A percentile compares a stretch with the other conserved stretches of the same genome.
phyloP scores from a whole-genome alignment of 768 basidiomycete genomes.

The Asterophora parasitica region DNA sequence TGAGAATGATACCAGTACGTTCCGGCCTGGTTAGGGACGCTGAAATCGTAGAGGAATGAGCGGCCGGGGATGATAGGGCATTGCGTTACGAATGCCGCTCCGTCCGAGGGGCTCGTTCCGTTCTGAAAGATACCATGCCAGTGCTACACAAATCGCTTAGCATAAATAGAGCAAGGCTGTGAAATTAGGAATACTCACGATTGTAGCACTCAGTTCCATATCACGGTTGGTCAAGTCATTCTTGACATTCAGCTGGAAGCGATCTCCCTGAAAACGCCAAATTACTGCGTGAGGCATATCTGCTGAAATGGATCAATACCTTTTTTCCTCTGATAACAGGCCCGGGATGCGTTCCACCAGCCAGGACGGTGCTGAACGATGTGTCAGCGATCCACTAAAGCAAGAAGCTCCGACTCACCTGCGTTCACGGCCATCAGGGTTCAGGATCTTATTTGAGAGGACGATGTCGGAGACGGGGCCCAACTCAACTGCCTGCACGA shows the following conservation, averaged over 20 bases:
- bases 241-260: slow-evolving; percentile 19
- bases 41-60: slow-evolving; percentile 35
- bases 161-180: no score
- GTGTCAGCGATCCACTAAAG: no score
- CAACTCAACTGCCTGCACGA: no score
- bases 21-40: slow-evolving; percentile 17
- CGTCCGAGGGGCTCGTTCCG: slow-evolving; percentile 30
- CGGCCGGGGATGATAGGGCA: slow-evolving; percentile 35
- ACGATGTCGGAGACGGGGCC: no score
- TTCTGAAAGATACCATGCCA: slow-evolving; percentile 46
- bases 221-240: slow-evolving; percentile 16
- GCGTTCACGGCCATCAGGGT: no score
- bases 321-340: no score
- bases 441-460: no score
- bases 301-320: no score
- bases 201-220: slow-evolving; percentile 19
- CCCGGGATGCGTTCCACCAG: no score
- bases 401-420: no score
- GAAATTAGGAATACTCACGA: slow-evolving; percentile 12
- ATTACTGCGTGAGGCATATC: no score
- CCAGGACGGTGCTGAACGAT: no score
- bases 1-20: slow-evolving; percentile 27
- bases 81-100: slow-evolving; percentile 32
- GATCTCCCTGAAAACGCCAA: slow-evolving; percentile 13
- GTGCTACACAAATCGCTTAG: slow-evolving; percentile 14